Conservation (phyloP, 148 eudicot species). For the Camellia granthamiana region DNA sequence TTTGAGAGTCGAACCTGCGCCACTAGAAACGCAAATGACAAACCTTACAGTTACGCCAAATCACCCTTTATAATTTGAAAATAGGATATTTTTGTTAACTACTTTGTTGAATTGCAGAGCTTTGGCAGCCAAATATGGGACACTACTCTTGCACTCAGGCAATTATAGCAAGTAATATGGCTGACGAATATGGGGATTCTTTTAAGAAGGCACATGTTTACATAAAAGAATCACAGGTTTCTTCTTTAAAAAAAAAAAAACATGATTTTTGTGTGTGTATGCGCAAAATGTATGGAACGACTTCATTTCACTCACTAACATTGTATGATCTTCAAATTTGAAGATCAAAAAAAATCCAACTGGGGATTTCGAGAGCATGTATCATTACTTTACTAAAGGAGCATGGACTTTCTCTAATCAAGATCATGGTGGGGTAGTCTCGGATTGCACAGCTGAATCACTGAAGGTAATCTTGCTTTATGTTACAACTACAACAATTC, state of each 20-base stretch:
- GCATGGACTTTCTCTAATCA: conserved; percentile 15
- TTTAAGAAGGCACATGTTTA: conserved; percentile 2
- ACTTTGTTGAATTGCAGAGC: conserved; percentile 7
- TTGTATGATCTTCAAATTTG: background rate
- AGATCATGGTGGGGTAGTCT: conserved; percentile 11
- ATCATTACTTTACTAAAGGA: conserved; percentile 9
- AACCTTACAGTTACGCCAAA: no score
- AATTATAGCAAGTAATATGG: conserved; percentile 1
- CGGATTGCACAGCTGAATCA: conserved; percentile 13
- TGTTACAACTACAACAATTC: background rate
- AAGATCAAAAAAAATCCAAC: conserved; percentile 9
- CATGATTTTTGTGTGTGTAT: no score
- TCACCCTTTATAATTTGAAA: no score
- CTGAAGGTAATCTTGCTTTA: background rate
- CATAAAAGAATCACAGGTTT: conserved; percentile 20
- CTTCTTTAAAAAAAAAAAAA: no score
- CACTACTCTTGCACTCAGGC: conserved; percentile 20
- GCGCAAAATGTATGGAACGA: no score
- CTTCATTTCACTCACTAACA: no score
- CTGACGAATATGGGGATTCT: conserved; percentile 10
- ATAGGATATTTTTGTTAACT: no score
- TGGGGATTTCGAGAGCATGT: conserved; percentile 2
- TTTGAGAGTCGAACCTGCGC: no score
- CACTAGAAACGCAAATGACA: no score
- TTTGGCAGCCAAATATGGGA: conserved; percentile 30